Percentiles rank a stretch among this genome's conserved stretches.
Conservation (phyloP, 108 stramenopile genomes). For the Halocafeteria seosinensis region DNA sequence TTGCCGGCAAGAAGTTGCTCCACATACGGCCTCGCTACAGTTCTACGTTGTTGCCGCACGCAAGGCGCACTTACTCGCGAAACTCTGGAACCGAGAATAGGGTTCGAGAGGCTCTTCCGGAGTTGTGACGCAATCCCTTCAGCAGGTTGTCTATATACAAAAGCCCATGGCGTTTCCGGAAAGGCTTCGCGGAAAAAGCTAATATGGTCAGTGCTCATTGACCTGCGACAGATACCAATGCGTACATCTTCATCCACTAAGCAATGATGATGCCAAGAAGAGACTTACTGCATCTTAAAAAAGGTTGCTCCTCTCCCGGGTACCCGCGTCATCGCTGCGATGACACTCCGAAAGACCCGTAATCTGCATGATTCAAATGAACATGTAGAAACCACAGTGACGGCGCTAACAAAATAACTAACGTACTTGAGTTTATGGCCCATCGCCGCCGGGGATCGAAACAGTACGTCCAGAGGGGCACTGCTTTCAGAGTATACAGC, state of each 20-base stretch:
- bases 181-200: conserved; percentile 55
- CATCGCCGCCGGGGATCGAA: not conserved
- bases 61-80: not conserved
- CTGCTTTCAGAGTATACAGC: conserved; percentile 64
- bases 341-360: conserved; percentile 15
- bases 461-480: conserved; percentile 48
- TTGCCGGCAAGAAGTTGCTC: not conserved
- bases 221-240: no score
- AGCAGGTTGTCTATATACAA: conserved; percentile 75
- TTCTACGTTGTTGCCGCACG: not conserved
- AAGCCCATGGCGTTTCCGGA: conserved; percentile 73
- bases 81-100: no score
- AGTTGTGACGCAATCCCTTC: conserved; percentile 56
- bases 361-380: not conserved
- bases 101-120: conserved; percentile 1
- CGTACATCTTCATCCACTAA: no score
- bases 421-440: not conserved
- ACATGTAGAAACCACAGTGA: no score
- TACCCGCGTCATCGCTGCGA: conserved; percentile 20
- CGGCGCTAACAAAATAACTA: no score
- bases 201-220: conserved; percentile 42
- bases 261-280: no score
- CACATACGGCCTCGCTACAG: not conserved
- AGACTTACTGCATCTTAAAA: conserved; percentile 85
- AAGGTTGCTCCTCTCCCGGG: conserved; percentile 45